Evolutionary conservation across 1,284 basidiomycete species (phyloP), one percentile per base, ranked within the genome.

Genomic region (Boletus mariae): DNA sequence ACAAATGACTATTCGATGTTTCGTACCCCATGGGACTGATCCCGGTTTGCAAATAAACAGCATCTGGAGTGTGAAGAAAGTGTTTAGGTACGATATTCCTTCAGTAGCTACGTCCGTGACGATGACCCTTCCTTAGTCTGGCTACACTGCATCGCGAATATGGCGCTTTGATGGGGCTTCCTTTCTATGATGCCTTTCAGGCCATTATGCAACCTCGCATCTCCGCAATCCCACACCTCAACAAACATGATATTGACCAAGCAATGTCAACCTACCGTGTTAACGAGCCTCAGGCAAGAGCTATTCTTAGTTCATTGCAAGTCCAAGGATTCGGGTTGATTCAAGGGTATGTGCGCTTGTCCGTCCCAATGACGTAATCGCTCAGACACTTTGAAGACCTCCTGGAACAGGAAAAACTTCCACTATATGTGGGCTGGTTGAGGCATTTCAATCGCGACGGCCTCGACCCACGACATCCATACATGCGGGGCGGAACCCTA

Each of bases 361-460:
- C 25, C 20, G 8, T 58, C 38, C 41, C 37, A 28, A 54, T 32
- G n/a, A 6, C 49, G 41, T 41, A 49, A 29, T 12, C 38, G 43
- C 45, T 54, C 15, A 51, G 13, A 55, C 41, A 55, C 9, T 35
- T 43, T 49, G 37, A 57, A 56, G 94, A 46, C 97, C 97, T 28
- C 97, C 97, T 1, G 97, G 97, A 59, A 99, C 97, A 0, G 97
- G 97, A 40, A 99, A 99, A 74, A 99, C 97, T 10, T 98, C 94
- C 47, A 99, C 97, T 0, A 99, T 99, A 59, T 92, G 94, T 62
- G 94, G 92, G 17, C 78, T 99, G n/a, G 89, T 98, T 2, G 87
- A 92, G 38, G 83, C 87, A 7, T 94, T 91, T 66, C 71, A 96
- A 37, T 81, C 86, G 1, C 80, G 75, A 46, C 82, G 88, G 5